Percentiles rank a stretch among this genome's conserved stretches.
phyloP scores from a whole-genome alignment of 2,329 filamentous ascomycete genomes.

The Verticillium longisporum region DNA sequence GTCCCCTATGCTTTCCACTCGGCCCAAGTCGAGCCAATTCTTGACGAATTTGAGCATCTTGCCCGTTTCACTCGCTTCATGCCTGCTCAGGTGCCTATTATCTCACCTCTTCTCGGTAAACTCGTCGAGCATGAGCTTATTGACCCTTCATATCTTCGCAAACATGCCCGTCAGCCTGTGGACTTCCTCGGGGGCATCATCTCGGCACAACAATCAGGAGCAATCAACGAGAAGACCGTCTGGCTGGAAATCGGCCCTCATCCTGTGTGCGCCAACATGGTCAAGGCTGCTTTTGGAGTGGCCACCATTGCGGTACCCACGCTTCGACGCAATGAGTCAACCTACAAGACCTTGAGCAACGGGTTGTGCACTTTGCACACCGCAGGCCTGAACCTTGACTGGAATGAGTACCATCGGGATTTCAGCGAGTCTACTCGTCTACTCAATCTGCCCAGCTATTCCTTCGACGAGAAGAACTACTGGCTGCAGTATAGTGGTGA shows the following conservation, averaged over 20 bases:
- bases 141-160: conserved; percentile 51
- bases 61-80: conserved; percentile 26
- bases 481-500: conserved; percentile 60
- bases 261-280: conserved; percentile 59
- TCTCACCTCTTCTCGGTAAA: conserved; percentile 58
- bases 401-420: conserved; percentile 60
- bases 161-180: conserved; percentile 57
- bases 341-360: conserved; percentile 56
- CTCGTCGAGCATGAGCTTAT: conserved; percentile 44
- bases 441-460: conserved; percentile 60
- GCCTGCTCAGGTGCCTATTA: conserved; percentile 48
- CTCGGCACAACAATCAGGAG: conserved; percentile 41
- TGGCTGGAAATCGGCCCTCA: conserved; percentile 68
- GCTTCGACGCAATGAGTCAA: conserved; percentile 55
- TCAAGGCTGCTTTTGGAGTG: conserved; percentile 49
- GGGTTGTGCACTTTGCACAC: conserved; percentile 52
- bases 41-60: conserved; percentile 47
- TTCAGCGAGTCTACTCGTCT: conserved; percentile 36
- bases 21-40: conserved; percentile 45
- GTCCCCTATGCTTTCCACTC: conserved; percentile 50
- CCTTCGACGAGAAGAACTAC: conserved; percentile 68
- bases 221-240: conserved; percentile 55
- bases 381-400: conserved; percentile 58
- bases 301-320: conserved; percentile 48
- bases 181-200: conserved; percentile 56